Conservation (phyloP, 139 green algal species). For the Haematococcus lacustris region DNA sequence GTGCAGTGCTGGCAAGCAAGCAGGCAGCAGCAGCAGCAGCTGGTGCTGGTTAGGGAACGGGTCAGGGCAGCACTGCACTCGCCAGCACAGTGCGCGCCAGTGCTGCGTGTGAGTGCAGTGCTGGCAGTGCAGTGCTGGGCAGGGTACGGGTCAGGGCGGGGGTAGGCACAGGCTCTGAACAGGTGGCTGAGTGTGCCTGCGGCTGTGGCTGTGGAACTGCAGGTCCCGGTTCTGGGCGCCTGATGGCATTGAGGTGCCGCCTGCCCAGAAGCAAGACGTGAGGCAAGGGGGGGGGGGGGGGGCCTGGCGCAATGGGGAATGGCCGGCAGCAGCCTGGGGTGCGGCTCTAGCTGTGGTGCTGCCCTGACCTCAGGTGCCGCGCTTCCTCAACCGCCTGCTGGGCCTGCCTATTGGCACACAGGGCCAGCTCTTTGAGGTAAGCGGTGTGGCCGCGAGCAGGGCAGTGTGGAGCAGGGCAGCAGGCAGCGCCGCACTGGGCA, state of each 20-base stretch:
- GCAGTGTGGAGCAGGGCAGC: no score
- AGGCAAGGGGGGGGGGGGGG: no score
- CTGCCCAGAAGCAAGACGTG: no score
- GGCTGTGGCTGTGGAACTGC: background rate
- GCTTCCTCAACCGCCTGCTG: constrained; percentile 40
- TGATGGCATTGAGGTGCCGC: background rate
- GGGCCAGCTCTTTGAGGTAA: constrained; percentile 63
- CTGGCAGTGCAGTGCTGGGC: background rate
- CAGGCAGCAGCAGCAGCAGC: no score
- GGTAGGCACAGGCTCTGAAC: background rate
- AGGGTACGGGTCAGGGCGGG: background rate
- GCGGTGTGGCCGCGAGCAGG: background rate
- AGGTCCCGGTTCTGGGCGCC: background rate
- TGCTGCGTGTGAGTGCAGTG: no score
- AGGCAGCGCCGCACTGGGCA: background rate
- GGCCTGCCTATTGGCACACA: constrained; percentile 20
- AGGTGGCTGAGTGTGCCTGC: background rate
- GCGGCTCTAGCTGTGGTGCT: background rate
- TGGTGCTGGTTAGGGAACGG: no score
- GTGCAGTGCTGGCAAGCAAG: no score
- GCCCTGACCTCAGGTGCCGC: constrained; percentile 23
- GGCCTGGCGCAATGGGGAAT: background rate
- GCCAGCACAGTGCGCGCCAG: no score
- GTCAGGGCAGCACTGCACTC: no score
- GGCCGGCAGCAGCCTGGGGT: background rate